phyloP scores from a whole-genome alignment of 352 stramenopile species.

The Globisporangium acanthophoron region DNA sequence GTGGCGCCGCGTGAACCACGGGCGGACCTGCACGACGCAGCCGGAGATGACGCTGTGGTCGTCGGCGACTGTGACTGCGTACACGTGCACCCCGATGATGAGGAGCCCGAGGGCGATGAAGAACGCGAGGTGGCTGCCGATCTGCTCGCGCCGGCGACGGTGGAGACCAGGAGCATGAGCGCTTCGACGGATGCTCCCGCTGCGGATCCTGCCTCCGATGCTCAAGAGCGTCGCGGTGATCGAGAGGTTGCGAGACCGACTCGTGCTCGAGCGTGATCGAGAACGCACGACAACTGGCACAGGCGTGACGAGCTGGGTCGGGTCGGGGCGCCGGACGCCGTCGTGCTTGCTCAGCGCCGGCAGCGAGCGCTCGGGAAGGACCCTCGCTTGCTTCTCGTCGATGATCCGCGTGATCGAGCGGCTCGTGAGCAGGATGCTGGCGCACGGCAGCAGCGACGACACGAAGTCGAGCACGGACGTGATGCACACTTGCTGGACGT shows the following conservation, averaged over 20 bases:
- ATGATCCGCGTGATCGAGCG: conserved; percentile 4
- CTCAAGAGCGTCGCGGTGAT: no score
- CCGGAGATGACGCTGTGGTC: background rate
- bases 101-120: conserved; percentile 3
- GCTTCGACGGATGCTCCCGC: no score
- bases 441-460: conserved; percentile 4
- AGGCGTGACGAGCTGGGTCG: no score
- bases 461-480: conserved; percentile 7
- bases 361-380: background rate
- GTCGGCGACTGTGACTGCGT: background rate
- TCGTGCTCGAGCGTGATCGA: no score
- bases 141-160: background rate
- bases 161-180: no score
- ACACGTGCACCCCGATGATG: conserved; percentile 3
- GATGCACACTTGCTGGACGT: conserved; percentile 8
- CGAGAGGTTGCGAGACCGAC: no score
- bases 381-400: conserved; percentile 6
- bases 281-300: no score
- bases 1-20: conserved; percentile 18
- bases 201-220: no score
- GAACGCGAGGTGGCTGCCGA: background rate
- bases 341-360: conserved; percentile 1
- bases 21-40: conserved; percentile 7
- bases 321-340: background rate
- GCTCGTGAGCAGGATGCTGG: conserved; percentile 7